Base-by-base conservation (phyloP, 2,329 filamentous ascomycete species). In the Arachnomyces sp. region DNA sequence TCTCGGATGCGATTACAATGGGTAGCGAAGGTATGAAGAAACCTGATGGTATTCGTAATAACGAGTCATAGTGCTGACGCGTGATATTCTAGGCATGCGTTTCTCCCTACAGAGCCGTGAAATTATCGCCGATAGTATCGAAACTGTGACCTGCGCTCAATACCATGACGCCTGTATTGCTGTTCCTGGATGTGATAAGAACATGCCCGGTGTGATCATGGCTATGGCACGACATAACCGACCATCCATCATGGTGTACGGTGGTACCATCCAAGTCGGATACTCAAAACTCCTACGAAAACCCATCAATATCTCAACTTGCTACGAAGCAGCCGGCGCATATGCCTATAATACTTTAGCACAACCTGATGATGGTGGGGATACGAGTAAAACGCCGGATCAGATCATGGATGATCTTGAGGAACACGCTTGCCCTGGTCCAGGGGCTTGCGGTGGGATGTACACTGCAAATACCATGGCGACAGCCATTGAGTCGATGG, bases 401-500 rank as follows among this genome's bases (percentile, higher is more conserved):
- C 84, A 94, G 52, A 85, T 94, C 41, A 77, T 93, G 68, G 77
- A 82, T 18, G 90, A 95, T 58, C 78, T 94, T 36, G 84, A 89
- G 66, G 71, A 70, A 47, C 75, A 92, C 54, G 81, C 87, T 2
- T 94, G 88, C 59, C 83, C 83, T 1, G 78, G 79, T 7, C 77
- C 79, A 2, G 87, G 87, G 20, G 88, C 85, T 1, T 94, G 87
- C 48, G 86, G 86, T 34, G 87, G 89, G 13, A 94, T 94, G 88
- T 94, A 88, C 67, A 94, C 88, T 1, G 88, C 88, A 48, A 94
- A 94, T 65, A 94, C 87, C 16, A 90, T 94, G 85, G 84, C 86
- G 3, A 90, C 84, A 0, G 85, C 84, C 11, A 87, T 94, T 48
- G 87, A 94, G 67, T 85, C 84, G 31, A 87, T 94, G 74, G 88